A percentile compares a stretch with the other conserved stretches of the same genome.
Evolutionary conservation across 768 basidiomycete genomes (phyloP).

Genomic region (Leccinum disarticulatum): DNA sequence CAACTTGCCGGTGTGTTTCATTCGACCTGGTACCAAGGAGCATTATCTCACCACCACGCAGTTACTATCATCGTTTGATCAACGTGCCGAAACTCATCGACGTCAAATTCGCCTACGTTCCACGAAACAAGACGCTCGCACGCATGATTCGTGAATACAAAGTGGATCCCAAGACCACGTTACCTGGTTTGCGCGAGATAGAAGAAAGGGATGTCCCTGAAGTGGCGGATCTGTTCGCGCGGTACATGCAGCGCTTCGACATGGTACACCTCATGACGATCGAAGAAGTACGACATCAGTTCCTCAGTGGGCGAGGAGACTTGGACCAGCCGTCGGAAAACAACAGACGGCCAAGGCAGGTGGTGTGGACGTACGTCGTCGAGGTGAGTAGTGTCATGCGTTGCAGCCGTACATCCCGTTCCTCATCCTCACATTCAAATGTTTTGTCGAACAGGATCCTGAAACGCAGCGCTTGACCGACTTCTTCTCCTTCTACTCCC

Average conservation of each 20-base stretch:
- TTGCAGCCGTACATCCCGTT: background rate
- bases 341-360: constrained; percentile 68
- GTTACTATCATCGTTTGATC: constrained; percentile 89
- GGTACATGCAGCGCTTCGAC: constrained; percentile 85
- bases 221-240: constrained; percentile 67
- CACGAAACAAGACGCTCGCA: constrained; percentile 86
- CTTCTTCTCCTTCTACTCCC: constrained; percentile 94
- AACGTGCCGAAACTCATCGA: constrained; percentile 93
- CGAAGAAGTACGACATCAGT: constrained; percentile 84
- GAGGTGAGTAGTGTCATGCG: constrained; percentile 56
- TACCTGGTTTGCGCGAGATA: constrained; percentile 84
- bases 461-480: constrained; percentile 84
- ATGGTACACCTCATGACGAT: constrained; percentile 71
- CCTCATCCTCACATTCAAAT: constrained; percentile 3
- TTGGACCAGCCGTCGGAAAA: constrained; percentile 37
- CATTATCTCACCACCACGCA: constrained; percentile 29
- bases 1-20: constrained; percentile 69
- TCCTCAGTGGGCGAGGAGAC: constrained; percentile 78
- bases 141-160: constrained; percentile 81
- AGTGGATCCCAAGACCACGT: constrained; percentile 48
- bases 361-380: constrained; percentile 95
- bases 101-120: constrained; percentile 84
- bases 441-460: constrained; percentile 59
- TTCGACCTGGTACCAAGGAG: background rate
- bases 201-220: constrained; percentile 71